Conservation (phyloP, 2,329 filamentous ascomycete genomes). For the Monosporascus sp. region DNA sequence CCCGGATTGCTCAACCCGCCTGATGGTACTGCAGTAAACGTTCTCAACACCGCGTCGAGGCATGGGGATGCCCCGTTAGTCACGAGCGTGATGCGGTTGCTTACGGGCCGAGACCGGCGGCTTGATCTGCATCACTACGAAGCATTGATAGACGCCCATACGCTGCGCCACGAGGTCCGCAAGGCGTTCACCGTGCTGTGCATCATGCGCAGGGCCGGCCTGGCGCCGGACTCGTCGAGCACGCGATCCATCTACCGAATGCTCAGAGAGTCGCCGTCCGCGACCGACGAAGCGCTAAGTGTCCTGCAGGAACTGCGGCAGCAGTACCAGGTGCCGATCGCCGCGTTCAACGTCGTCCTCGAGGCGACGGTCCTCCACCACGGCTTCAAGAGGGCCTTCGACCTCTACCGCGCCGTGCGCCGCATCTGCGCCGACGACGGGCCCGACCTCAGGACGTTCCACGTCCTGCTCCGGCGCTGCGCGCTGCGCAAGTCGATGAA, state of each 20-base stretch:
- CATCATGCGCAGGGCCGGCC: slow-evolving; percentile 64
- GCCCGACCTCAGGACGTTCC: slow-evolving; percentile 32
- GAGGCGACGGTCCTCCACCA: slow-evolving; percentile 25
- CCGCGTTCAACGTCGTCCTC: slow-evolving; percentile 36
- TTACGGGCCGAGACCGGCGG: slow-evolving; percentile 52
- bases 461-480: slow-evolving; percentile 28
- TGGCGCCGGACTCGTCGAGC: slow-evolving; percentile 51
- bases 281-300: slow-evolving; percentile 47
- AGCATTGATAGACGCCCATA: slow-evolving; percentile 67
- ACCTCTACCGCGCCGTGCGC: slow-evolving; percentile 32
- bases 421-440: slow-evolving; percentile 27
- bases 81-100: slow-evolving; percentile 62
- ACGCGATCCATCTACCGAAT: slow-evolving; percentile 58
- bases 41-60: slow-evolving; percentile 67
- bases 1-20: slow-evolving; percentile 55
- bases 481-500: slow-evolving; percentile 22
- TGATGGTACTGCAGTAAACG: slow-evolving; percentile 59
- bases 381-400: slow-evolving; percentile 24
- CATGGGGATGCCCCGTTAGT: slow-evolving; percentile 64
- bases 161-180: slow-evolving; percentile 51
- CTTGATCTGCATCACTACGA: slow-evolving; percentile 72
- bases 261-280: slow-evolving; percentile 42
- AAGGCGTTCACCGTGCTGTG: slow-evolving; percentile 65
- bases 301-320: slow-evolving; percentile 51
- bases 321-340: slow-evolving; percentile 29